Evolutionary conservation across 495 filamentous ascomycete genomes (phyloP).

Genomic region (Xylaria acuta): DNA sequence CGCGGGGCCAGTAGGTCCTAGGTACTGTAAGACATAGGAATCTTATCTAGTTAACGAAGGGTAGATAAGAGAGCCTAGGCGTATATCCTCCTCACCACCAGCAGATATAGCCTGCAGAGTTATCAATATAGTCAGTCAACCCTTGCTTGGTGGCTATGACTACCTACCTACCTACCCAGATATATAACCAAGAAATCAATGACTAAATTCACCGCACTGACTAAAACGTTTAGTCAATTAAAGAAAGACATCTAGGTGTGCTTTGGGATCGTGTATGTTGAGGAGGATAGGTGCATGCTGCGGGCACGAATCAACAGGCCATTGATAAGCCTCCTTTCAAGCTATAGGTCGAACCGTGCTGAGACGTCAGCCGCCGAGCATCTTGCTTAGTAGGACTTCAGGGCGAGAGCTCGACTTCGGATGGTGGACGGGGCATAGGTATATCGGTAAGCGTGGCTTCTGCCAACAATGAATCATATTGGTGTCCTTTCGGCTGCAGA

Average conservation of each 20-base stretch:
- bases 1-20: background rate
- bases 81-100: background rate
- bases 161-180: background rate
- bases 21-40: background rate
- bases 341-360: background rate
- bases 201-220: background rate
- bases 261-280: background rate
- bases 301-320: slow-evolving; percentile 1
- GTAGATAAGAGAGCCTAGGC: background rate
- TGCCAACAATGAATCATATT: too few species aligned
- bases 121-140: background rate
- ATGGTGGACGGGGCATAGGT: background rate
- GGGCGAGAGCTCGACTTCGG: background rate
- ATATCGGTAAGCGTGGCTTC: background rate
- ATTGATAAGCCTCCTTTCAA: background rate
- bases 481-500: too few species aligned
- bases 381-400: background rate
- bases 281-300: background rate
- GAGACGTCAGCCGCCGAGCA: background rate
- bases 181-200: background rate
- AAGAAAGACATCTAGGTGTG: background rate
- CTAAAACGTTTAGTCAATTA: background rate
- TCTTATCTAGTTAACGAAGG: background rate
- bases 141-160: background rate
- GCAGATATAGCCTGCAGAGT: background rate